Evolutionary conservation across 176 grass and related monocot species (phyloP).

Genomic region (Cenchrus fungigraminus): DNA sequence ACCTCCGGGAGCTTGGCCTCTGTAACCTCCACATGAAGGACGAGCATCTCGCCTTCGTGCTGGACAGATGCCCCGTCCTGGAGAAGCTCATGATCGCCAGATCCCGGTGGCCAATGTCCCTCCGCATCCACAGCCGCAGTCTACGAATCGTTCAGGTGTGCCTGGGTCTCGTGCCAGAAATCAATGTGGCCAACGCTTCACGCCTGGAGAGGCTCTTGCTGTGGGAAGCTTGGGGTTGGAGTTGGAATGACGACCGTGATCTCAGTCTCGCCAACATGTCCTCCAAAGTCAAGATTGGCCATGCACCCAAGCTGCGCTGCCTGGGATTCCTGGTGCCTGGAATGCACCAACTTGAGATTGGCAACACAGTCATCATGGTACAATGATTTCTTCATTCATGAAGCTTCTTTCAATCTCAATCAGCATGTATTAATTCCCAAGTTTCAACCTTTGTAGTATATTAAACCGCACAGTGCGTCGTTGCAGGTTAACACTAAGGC

Average conservation of each 20-base stretch:
- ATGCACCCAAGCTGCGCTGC: neutral
- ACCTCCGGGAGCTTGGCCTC: neutral
- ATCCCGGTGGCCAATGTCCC: neutral
- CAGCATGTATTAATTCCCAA: no score
- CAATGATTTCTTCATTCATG: no score
- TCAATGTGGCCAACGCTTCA: neutral
- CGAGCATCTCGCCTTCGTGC: neutral
- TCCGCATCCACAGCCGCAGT: neutral
- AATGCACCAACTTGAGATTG: slow-evolving; percentile 15
- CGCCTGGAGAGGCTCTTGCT: slow-evolving; percentile 15
- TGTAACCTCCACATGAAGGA: neutral
- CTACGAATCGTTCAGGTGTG: neutral
- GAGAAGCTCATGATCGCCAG: neutral
- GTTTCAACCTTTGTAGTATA: neutral
- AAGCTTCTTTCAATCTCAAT: no score
- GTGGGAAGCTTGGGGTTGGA: neutral
- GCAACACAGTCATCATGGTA: neutral
- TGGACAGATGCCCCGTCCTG: slow-evolving; percentile 16
- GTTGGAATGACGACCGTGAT: no score
- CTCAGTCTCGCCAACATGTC: neutral
- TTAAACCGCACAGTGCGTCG: neutral
- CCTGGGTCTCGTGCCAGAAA: neutral
- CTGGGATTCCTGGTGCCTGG: slow-evolving; percentile 15
- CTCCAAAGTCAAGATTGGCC: slow-evolving; percentile 12
- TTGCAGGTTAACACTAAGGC: neutral